Base-by-base conservation (phyloP, 345 rosid species). In the Dipteronia dyeriana region DNA sequence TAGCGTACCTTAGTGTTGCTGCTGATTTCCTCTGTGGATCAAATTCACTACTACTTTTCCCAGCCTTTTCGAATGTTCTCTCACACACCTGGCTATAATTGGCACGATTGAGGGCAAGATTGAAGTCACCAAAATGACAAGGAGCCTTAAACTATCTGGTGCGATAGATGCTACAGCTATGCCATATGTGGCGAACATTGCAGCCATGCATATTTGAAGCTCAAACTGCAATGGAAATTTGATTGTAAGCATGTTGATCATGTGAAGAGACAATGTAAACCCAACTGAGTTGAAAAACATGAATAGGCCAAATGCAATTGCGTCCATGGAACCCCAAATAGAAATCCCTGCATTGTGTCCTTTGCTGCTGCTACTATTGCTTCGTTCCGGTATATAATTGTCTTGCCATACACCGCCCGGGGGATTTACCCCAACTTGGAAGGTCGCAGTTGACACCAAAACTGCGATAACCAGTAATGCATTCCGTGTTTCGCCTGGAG, bases 341-440 rank as follows among this genome's bases (percentile, higher is more conserved):
- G 90, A 86, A 29, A 56, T 59, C 31, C 91, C 91, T 66, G 85
- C 90, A 16, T 0, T 19, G 74, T 83, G 83, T 76, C 74, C 54
- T 56, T 29, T 75, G 23, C 78, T 81, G 23, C 68, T 74, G 39
- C 82, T 82, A 14, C 1, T 23, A 43, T 78, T 85, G 51, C 49
- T 61, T 11, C 68, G 70, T 19, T 25, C 56, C 13, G 62, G 60
- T 34, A 65, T 43, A 45, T 26, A 54, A 66, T 54, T 79, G 31
- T 90, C 93, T 76, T 85, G 87, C 93, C 90, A 87, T 23, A 80
- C 84, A 3, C 93, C 88, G 3, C 91, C 85, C 14, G 92, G 89
- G 76, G 90, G 89, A 72, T 76, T 83, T 79, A 89, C 51, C 26
- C 88, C 84, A 0, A 80, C 89, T 12, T 84, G 85, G 68, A 85